A percentile compares a stretch with the other conserved stretches of the same genome.
Conservation (phyloP, 345 rosid genomes). For the Geranium rotundifolium region DNA sequence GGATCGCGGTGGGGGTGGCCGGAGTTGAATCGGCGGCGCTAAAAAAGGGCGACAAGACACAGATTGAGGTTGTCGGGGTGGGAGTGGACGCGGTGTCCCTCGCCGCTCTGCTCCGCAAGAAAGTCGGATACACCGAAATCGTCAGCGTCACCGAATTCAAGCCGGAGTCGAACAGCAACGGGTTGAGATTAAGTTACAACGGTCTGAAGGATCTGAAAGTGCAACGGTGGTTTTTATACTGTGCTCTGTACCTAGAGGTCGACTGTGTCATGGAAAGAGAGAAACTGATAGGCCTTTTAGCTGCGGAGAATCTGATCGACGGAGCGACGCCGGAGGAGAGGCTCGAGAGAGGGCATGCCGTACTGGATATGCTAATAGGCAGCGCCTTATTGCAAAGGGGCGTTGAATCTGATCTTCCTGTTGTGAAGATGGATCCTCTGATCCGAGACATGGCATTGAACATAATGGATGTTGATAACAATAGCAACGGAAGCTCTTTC, state of each 20-base stretch:
- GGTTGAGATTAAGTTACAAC: not conserved
- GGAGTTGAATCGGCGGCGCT: conserved; percentile 8
- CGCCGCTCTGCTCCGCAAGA: not conserved
- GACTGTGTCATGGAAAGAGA: not conserved
- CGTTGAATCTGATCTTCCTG: not conserved
- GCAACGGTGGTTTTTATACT: not conserved
- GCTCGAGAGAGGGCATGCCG: not conserved
- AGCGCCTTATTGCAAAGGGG: not conserved
- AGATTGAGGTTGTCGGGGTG: conserved; percentile 10
- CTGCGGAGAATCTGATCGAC: not conserved
- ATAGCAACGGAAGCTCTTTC: no score
- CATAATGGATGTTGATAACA: no score
- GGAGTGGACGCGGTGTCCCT: conserved; percentile 6
- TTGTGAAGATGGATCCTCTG: not conserved
- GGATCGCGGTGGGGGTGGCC: conserved; percentile 8
- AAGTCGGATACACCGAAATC: conserved; percentile 1
- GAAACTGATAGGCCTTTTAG: not conserved
- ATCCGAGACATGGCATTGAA: not conserved
- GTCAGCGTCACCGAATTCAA: conserved; percentile 3
- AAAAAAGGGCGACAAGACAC: conserved; percentile 5
- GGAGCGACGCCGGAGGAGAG: not conserved
- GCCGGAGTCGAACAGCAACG: not conserved
- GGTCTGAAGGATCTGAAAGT: not conserved
- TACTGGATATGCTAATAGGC: not conserved
- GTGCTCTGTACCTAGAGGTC: not conserved